These are phyloP conservation scores for Linderniella brevidens DNA, from an alignment of 257 asterid species.

Conservation along the genomic window DNA sequence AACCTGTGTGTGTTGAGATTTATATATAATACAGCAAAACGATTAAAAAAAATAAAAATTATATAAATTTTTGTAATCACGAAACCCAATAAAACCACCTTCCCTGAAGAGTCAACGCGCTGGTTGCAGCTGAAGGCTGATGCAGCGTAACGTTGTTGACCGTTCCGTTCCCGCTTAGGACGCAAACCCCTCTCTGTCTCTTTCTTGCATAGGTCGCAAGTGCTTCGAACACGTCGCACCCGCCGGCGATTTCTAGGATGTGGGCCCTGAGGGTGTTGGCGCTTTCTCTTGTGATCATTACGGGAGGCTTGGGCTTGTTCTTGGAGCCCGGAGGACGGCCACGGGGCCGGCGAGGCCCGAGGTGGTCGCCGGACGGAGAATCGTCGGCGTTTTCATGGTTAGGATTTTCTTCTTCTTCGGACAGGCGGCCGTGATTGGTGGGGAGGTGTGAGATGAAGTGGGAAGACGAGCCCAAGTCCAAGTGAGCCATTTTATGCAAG, in stretches of 20 bases:
- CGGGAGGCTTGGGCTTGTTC: conserved; percentile 78
- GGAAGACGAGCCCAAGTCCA: conserved; percentile 61
- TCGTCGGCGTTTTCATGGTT: conserved; percentile 17
- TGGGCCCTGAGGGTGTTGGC: conserved; percentile 88
- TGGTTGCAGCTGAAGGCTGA: conserved; percentile 54
- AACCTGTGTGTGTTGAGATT: conserved; percentile 13
- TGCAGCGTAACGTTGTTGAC: conserved; percentile 67
- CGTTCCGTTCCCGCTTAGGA: conserved; percentile 62
- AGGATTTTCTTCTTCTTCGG: conserved; percentile 22
- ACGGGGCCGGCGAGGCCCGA: conserved; percentile 24
- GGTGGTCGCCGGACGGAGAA: conserved; percentile 23
- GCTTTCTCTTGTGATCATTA: conserved; percentile 73
- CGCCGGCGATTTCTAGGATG: conserved; percentile 53
- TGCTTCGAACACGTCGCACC: conserved; percentile 80
- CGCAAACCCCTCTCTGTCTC: conserved; percentile 66
- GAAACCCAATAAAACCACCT: no score
- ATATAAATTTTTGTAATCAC: no score
- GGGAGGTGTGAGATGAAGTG: conserved; percentile 45
- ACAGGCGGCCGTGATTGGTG: conserved; percentile 29
- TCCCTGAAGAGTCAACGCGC: conserved; percentile 63
- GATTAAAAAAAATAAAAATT: no score
- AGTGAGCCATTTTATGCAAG: conserved; percentile 48
- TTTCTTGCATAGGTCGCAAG: conserved; percentile 52
- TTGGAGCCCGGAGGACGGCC: conserved; percentile 79
- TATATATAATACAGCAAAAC: no score